phyloP scores from a whole-genome alignment of 2,329 filamentous ascomycete genomes.

The Colletotrichum viniferum region DNA sequence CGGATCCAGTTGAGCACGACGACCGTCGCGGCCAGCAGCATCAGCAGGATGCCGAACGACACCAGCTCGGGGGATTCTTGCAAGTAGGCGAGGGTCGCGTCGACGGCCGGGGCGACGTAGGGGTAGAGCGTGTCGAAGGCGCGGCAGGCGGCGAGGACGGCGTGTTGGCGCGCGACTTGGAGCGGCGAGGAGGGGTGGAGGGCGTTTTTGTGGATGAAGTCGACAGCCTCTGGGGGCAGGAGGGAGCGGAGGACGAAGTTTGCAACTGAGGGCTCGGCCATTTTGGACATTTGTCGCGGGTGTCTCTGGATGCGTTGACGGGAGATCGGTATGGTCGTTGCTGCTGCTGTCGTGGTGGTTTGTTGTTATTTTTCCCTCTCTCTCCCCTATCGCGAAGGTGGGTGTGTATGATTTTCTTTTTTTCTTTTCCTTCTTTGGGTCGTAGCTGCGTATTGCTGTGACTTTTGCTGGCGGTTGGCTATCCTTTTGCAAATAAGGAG shows the following conservation, averaged over 20 bases:
- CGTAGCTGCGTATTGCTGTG: not conserved
- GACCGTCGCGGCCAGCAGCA: conserved; percentile 62
- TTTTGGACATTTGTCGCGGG: conserved; percentile 15
- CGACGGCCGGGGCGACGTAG: conserved; percentile 46
- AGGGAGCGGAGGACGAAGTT: conserved; percentile 41
- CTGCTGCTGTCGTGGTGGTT: not conserved
- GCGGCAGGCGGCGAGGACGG: conserved; percentile 31
- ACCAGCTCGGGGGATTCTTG: conserved; percentile 47
- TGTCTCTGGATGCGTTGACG: not conserved
- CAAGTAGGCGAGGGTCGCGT: conserved; percentile 38
- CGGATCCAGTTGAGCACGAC: conserved; percentile 74
- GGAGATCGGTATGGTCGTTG: not conserved
- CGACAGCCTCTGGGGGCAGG: conserved; percentile 48
- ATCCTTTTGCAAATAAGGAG: not conserved
- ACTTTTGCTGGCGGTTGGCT: not conserved
- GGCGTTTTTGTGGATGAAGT: conserved; percentile 50
- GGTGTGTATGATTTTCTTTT: not conserved
- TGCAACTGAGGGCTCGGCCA: conserved; percentile 35
- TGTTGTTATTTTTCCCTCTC: not conserved
- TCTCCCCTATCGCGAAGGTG: not conserved
- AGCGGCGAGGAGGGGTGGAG: conserved; percentile 50
- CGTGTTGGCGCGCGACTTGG: conserved; percentile 41
- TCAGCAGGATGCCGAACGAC: conserved; percentile 52
- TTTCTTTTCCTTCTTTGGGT: not conserved
- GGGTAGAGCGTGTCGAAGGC: conserved; percentile 40